Conservation (phyloP, 805 yeast genomes). For the Scheffersomyces coipomensis region DNA sequence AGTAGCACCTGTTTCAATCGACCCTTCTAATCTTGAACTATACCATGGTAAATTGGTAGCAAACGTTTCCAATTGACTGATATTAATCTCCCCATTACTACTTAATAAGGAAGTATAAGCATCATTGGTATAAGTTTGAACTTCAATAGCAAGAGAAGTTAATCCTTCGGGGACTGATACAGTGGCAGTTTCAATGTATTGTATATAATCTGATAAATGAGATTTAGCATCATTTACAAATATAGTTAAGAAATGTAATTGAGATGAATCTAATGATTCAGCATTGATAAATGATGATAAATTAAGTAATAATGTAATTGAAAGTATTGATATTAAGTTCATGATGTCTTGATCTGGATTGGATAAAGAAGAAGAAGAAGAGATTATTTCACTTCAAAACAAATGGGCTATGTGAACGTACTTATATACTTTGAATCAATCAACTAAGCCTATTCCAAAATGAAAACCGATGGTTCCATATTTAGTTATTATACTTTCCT, state of each 20-base stretch:
- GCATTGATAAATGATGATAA: no score
- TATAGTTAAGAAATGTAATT: slow-evolving; percentile 27
- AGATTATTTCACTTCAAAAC: no score
- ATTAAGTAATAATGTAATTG: no score
- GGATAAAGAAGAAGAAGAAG: no score
- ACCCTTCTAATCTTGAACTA: slow-evolving; percentile 13
- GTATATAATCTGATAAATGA: slow-evolving; percentile 24
- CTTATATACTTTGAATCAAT: no score
- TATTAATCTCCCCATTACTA: slow-evolving; percentile 17
- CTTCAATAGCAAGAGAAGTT: slow-evolving; percentile 26
- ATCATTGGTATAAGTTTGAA: slow-evolving; percentile 32
- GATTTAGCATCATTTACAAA: slow-evolving; percentile 31
- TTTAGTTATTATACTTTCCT: no score
- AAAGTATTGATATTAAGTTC: no score
- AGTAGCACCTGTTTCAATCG: slow-evolving; percentile 1
- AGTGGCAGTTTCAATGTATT: slow-evolving; percentile 24
- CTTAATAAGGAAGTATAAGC: slow-evolving; percentile 33
- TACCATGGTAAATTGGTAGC: slow-evolving; percentile 42
- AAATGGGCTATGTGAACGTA: no score
- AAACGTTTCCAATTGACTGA: slow-evolving; percentile 20
- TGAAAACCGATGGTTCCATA: no score
- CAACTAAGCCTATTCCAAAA: no score
- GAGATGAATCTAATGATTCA: slow-evolving; percentile 3
- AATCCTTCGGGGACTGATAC: slow-evolving; percentile 24
- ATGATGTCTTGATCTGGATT: no score